phyloP scores from a whole-genome alignment of 352 stramenopile species.

The Pythium grandisporangium region DNA sequence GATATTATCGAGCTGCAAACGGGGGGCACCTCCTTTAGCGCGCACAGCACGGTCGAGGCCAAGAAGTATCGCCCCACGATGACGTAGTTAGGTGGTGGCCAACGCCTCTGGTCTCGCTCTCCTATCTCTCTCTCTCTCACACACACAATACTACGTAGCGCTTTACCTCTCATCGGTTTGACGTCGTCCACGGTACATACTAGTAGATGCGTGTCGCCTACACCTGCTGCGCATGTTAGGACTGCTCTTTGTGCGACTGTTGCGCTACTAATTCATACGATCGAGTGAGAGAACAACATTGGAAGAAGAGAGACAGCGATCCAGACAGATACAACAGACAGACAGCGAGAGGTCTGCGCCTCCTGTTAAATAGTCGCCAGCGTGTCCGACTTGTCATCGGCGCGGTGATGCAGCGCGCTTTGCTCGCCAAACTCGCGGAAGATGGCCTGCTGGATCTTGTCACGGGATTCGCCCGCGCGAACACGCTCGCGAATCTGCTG shows the following conservation, averaged over 20 bases:
- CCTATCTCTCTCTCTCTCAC: no score
- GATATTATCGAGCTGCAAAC: conserved; percentile 75
- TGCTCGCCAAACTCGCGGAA: conserved; percentile 30
- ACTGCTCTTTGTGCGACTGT: no score
- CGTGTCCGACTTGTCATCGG: conserved; percentile 35
- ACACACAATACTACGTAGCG: no score
- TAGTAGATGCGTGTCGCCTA: no score
- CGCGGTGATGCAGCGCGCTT: conserved; percentile 18
- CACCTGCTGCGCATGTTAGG: no score
- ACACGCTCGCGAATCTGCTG: conserved; percentile 40
- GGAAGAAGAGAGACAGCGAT: background rate
- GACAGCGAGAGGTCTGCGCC: background rate
- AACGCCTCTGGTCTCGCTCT: no score
- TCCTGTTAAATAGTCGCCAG: conserved; percentile 38
- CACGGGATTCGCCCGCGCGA: conserved; percentile 13
- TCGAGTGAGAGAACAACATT: no score
- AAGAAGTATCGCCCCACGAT: conserved; percentile 84
- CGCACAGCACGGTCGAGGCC: conserved; percentile 78
- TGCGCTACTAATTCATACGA: no score
- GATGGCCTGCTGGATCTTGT: conserved; percentile 22
- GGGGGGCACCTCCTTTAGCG: conserved; percentile 71
- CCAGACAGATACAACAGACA: background rate
- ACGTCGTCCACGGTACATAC: no score
- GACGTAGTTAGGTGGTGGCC: no score
- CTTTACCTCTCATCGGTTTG: no score